Evolutionary conservation across 2,329 filamentous ascomycete genomes (phyloP), one percentile per base, ranked within the genome.

Genomic region (Ophiosphaerella herpotricha): DNA sequence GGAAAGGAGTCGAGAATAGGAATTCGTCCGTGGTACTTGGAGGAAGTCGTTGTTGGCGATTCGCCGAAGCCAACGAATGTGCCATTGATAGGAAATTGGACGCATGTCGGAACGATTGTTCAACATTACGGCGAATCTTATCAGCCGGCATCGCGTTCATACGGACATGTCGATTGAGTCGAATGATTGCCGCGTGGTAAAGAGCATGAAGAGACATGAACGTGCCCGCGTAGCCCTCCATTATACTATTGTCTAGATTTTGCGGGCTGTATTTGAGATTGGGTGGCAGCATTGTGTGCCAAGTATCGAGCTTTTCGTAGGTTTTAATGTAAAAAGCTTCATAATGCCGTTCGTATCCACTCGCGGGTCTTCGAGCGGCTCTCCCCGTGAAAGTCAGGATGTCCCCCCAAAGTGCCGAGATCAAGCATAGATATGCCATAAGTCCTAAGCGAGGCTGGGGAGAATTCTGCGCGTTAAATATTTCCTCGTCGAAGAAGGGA

Each of bases 161-260:
- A 9, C 69, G 68, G 21, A 67, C 78, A 60, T 87, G 82, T 34
- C 88, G 81, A 59, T 87, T 86, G 26, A 89, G 75, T 57, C 85
- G 85, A 71, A 89, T 81, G 60, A 84, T 72, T 0, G 84, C 79
- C 39, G 83, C 80, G 64, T 87, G 81, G 66, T 87, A 87, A n/a
- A 89, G 74, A 24, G 87, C 75, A 67, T 90, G 86, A 69, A 88
- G 81, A 1, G 81, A 82, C 46, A 88, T 73, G 63, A 86, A 86
- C 0, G 80, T 78, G 5, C 84, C 84, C 1, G 81, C 75, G 57
- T 81, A 82, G 23, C 81, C 80, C 26, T 75, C 73, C 12, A 78
- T 72, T 6, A 83, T 78, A 36, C 81, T 82, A 26, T 76, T 74
- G 38, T 84, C 79, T 12, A 89, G 73, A 49, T 87, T 89, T 46